Evolutionary conservation across 495 filamentous ascomycete genomes (phyloP).

Genomic region (Tuber umbilicatum): DNA sequence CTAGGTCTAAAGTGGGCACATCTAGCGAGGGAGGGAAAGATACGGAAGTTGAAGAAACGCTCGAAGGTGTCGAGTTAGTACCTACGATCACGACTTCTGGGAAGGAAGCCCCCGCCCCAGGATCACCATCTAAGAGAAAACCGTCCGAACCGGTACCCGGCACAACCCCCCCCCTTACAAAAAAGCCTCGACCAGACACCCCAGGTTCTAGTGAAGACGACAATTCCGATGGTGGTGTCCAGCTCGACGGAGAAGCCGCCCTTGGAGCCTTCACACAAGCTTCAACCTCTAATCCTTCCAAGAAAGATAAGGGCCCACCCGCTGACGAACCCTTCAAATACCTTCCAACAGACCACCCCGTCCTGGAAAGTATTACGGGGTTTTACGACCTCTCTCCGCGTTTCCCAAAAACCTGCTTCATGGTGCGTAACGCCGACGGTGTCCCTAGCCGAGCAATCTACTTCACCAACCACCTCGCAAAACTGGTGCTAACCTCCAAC

Average conservation of each 20-base stretch:
- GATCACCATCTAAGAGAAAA: conserved; percentile 44
- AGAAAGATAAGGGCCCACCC: conserved; percentile 50
- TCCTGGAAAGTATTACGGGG: conserved; percentile 62
- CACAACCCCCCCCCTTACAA: conserved; percentile 43
- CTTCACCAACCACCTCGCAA: conserved; percentile 80
- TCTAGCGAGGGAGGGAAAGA: conserved; percentile 38
- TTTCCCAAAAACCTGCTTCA: conserved; percentile 84
- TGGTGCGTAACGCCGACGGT: conserved; percentile 86
- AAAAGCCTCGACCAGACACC: conserved; percentile 38
- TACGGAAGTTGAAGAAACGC: conserved; percentile 32
- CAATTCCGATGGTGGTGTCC: not conserved
- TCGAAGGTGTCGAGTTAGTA: conserved; percentile 10
- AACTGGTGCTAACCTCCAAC: conserved; percentile 72
- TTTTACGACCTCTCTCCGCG: conserved; percentile 77
- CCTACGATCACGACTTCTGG: conserved; percentile 40
- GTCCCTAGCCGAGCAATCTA: conserved; percentile 83
- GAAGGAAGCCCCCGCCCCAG: conserved; percentile 36
- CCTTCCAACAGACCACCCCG: conserved; percentile 61
- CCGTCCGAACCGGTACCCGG: conserved; percentile 29
- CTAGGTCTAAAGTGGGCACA: conserved; percentile 46
- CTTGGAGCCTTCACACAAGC: conserved; percentile 36
- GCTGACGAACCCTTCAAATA: conserved; percentile 91
- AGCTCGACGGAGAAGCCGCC: conserved; percentile 21
- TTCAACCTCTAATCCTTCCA: conserved; percentile 35
- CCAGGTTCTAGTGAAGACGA: not conserved